Percentiles rank a stretch among this genome's conserved stretches.
Evolutionary conservation across 129 eudicot genomes (phyloP).

Genomic region (Helianthus tuberosus): DNA sequence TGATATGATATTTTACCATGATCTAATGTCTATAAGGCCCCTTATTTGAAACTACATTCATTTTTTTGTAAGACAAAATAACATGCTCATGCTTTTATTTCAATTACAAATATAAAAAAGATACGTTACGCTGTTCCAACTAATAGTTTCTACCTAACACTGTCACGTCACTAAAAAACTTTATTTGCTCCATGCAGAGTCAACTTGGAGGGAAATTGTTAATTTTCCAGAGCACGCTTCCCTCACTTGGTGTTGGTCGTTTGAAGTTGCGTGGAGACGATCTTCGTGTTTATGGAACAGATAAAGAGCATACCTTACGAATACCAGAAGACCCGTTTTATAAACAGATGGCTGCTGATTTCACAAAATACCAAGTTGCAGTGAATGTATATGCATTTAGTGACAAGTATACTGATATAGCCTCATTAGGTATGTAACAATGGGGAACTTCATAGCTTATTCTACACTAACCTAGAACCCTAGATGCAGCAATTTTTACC

Average conservation of each 20-base stretch:
- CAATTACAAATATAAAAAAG: not conserved
- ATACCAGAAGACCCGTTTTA: constrained; percentile 96
- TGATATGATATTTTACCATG: not conserved
- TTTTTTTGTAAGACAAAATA: not conserved
- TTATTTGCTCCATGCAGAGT: constrained; percentile 49
- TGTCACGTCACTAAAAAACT: not conserved
- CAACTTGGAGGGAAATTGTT: constrained; percentile 98
- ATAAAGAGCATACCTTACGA: constrained; percentile 85
- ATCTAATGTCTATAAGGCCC: not conserved
- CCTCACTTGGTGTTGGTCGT: constrained; percentile 97
- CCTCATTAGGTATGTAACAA: constrained; percentile 76
- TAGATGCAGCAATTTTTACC: not conserved
- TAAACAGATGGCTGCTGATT: constrained; percentile 99
- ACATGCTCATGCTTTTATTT: not conserved
- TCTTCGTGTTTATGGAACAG: constrained; percentile 92
- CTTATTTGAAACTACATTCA: not conserved
- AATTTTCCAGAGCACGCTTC: constrained; percentile 87
- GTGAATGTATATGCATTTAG: constrained; percentile 95
- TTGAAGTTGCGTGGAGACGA: constrained; percentile 97
- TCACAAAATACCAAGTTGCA: constrained; percentile 84
- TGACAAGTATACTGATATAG: constrained; percentile 95
- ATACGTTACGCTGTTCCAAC: no score
- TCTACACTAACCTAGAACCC: constrained; percentile 12
- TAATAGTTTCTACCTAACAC: not conserved
- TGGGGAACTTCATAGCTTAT: not conserved